Percentiles rank a stretch among this genome's conserved stretches.
These are phyloP conservation scores for Penicillium sp. DNA, from an alignment of 2,329 filamentous ascomycete species.

Conservation along the genomic window DNA sequence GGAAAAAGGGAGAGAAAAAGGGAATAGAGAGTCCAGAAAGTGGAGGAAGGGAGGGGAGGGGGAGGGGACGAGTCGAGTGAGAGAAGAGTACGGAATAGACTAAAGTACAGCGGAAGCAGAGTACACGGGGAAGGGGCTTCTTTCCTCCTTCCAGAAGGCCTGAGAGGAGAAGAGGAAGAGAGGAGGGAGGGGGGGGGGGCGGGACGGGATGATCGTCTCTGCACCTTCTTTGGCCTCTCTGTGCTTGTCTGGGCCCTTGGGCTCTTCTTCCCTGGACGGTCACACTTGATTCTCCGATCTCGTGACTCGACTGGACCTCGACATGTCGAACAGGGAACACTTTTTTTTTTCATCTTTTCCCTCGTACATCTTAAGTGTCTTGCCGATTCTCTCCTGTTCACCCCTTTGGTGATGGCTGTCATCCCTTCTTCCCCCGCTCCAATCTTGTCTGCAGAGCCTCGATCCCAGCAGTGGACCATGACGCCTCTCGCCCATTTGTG, in stretches of 20 bases:
- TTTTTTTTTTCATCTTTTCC: not conserved
- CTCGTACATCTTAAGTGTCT: not conserved
- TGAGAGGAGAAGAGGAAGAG: constrained; percentile 2
- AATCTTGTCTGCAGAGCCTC: constrained; percentile 20
- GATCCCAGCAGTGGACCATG: constrained; percentile 26
- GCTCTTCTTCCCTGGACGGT: not conserved
- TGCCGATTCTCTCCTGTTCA: not conserved
- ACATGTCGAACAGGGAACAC: not conserved
- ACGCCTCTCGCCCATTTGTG: constrained; percentile 21
- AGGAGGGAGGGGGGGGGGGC: constrained; percentile 22
- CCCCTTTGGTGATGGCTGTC: not conserved
- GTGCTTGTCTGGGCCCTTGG: not conserved
- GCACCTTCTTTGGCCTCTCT: not conserved
- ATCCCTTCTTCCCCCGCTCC: not conserved
- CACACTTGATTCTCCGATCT: not conserved
- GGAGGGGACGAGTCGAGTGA: not conserved
- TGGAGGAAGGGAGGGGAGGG: not conserved
- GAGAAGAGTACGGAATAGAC: not conserved
- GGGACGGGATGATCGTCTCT: constrained; percentile 30
- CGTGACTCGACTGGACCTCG: not conserved
- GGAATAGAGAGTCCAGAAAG: not conserved
- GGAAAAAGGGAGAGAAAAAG: not conserved
- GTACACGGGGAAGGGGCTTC: constrained; percentile 30
- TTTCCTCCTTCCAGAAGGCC: constrained; percentile 31
- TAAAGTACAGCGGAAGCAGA: not conserved